Evolutionary conservation across 306 rosid species (phyloP), one percentile per base, ranked within the genome.

Genomic region (Prosopis cineraria): DNA sequence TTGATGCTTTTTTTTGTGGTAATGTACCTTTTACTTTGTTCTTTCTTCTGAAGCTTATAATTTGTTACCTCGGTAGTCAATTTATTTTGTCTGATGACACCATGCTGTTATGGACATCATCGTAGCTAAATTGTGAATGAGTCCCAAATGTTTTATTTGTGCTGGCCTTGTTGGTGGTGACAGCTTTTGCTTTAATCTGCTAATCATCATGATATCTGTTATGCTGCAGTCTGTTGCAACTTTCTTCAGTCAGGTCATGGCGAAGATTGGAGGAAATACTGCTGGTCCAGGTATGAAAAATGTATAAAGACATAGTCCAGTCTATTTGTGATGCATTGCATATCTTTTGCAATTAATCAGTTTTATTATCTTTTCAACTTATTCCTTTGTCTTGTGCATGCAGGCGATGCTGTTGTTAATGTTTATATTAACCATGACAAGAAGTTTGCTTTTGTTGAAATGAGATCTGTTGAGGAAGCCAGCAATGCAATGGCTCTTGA

Each of bases 391-490:
- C 16, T 76, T 76, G 70, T 48, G 4, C 25, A 64, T 84, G 71
- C 80, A 94, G 98, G 99, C 50, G 99, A 95, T 86, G 99, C 99
- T 13, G 99, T 95, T 70, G 99, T 95, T 36, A 95, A 95, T 84
- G 99, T 95, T 24, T 95, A 95, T 84, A 95, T 95, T 47, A 95
- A 95, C 87, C 99, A 95, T 86, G 99, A 95, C 81, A 95, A 95
- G 87, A 95, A 95, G 84, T 95, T 95, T 68, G 99, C 99, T 37
- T 95, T 95, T 39, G 99, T 95, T 74, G 99, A 95, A 84, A 95
- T 95, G 99, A 90, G 99, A 86, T 95, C 99, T 39, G 99, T 95
- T 76, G 99, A 95, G 85, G 99, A 95, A 85, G 99, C 99, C 63
- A 95, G 99, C 80, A 95, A 95, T 85, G 99, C 99, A 73, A 95